Base-by-base conservation (phyloP, 2,329 filamentous ascomycete genomes). In the Colletotrichum destructivum region DNA sequence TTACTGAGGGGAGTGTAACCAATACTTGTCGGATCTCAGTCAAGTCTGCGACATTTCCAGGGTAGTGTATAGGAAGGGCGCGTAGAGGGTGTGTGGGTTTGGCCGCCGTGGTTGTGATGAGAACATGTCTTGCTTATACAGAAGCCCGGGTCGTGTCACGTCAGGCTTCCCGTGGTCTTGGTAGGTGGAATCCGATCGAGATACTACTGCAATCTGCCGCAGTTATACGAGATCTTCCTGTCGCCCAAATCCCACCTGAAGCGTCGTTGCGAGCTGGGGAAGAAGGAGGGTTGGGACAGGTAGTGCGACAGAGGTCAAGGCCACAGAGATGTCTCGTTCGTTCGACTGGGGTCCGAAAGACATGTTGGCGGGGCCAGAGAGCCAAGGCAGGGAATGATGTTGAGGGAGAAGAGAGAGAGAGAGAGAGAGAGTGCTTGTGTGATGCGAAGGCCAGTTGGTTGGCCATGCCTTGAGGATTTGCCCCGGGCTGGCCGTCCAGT, bases 151-250 rank as follows among this genome's bases (percentile, higher is more conserved):
- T 62, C 49, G 73, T 74, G 73, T 62, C 51, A 71, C 73, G 46
- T 47, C 52, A 21, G 60, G 54, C 66, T 66, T 71, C 71, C 73
- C 73, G 63, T 70, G 66, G 61, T 71, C 71, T 71, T 73, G 73
- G 73, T 73, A 67, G 67, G 71, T 70, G 73, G 73, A 64, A 68
- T 61, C 65, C 68, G 70, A 74, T 74, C 73, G 67, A 65, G 73
- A 69, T 73, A 65, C 60, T 70, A 69, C 65, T 74, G 73, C 73
- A 72, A 69, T 52, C 65, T 74, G 65, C 73, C 73, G 73, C 62
- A 52, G 71, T 74, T 70, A 74, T 74, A 74, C 73, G 73, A 74
- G 73, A 74, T 74, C 73, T 74, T 71, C 42, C 62, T 72, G 70
- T 71, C 40, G 62, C 62, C 66, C 66, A 70, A 66, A 72, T 72